Base-by-base conservation (phyloP, 2,329 filamentous ascomycete species). In the Calonectria fujianensis region DNA sequence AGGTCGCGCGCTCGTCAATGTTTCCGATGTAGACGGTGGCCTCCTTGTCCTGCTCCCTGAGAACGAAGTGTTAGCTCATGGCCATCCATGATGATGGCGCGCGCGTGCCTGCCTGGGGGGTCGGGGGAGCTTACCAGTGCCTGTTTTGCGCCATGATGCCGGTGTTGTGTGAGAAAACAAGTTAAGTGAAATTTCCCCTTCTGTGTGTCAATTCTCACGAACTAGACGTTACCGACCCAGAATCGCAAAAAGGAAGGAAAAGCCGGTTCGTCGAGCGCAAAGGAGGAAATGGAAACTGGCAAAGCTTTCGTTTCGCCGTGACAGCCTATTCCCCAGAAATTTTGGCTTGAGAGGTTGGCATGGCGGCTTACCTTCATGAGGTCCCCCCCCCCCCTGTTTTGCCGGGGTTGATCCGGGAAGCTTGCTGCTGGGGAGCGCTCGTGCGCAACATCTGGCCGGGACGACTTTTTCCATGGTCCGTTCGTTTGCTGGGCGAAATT, bases 1-100 rank as follows among this genome's bases (percentile, higher is more conserved):
- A 95, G 61, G 94, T 94, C 78, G 97, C 95, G 85, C 97, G 95
- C 89, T 99, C 97, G 88, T 99, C 97, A 82, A 99, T 95, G 85
- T 98, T 98, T 84, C 97, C 97, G 80, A 98, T 95, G 86, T 99
- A 99, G 85, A 98, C 95, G 52, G 97, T 98, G 80, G 96, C 96
- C 87, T 98, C 96, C 86, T 98, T 98, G 87, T 98, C 96, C 89
- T 98, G 96, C 85, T 98, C 95, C 95, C 94, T 96, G 78, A 24
- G 61, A 52, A 29, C 14, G 18, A 50, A 31, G 59, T 71, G 76
- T 75, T 72, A 81, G 78, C 70, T 64, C 69, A 71, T 70, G 67
- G 67, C 68, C 57, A 63, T 41, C 68, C 57, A 63, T 41, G 57
- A 63, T 5, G n/a, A 20, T 74, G 41, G 52, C 20, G 35, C 57